Base-by-base conservation (phyloP, 2,329 filamentous ascomycete genomes). In the Pseudogymnoascus sp. region DNA sequence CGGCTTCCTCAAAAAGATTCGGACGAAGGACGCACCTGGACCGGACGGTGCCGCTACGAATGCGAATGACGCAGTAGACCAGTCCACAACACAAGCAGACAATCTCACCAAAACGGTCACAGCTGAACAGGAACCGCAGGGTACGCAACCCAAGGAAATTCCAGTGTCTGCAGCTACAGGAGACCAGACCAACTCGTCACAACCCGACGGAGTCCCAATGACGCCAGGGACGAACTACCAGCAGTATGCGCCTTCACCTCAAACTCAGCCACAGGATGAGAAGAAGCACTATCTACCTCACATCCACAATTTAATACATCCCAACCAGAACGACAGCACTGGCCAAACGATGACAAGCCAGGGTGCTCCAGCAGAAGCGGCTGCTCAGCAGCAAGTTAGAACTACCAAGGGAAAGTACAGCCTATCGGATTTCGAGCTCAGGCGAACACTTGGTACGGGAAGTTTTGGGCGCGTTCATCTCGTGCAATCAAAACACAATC, bases 371-470 rank as follows among this genome's bases (percentile, higher is more conserved):
- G 37, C 29, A 61, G 18, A n/a, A 21, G 29, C 59, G 15, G 59
- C 35, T 6, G 61, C 58, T n/a, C 55, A 52, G 18, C 63, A 64
- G 37, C 59, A 45, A 33, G 72, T 77, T 59, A 79, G 92, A 69
- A 85, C 90, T 72, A 97, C 93, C 66, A 97, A 96, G 81, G 94
- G 94, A 67, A 97, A 97, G 82, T 99, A 99, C 77, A 92, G 92
- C 42, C 83, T 99, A 67, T 82, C 80, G 64, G 94, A 99, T 78
- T 99, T 99, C 72, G 82, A 87, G 65, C 87, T 99, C 67, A 84
- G 92, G 77, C 85, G 94, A 69, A 99, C 94, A 37, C 81, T 99
- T 66, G 94, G 94, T 60, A 99, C 94, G 35, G 94, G 94, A 72
- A 97, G 92, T 75, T 99, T 99, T 76, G 94, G 94, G 52, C 85